Base-by-base conservation (phyloP, 2,329 filamentous ascomycete genomes). In the Tolypocladium nubicola region DNA sequence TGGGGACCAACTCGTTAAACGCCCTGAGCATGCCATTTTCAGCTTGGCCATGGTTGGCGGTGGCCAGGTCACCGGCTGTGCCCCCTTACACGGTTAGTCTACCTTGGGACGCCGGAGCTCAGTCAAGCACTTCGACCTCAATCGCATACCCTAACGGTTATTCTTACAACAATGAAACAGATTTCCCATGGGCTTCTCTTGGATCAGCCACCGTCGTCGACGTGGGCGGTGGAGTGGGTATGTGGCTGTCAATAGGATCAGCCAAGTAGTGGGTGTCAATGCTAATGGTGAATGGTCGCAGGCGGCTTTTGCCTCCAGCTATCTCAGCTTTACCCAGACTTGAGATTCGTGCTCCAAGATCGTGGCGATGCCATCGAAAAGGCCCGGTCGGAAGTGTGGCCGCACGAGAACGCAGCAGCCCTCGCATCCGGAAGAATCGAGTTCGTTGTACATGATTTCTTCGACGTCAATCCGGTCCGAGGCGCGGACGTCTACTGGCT, bases 301-400 rank as follows among this genome's bases (percentile, higher is more conserved):
- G 69, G 70, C 60, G 63, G 63, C 19, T 71, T 72, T 58, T 63
- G 59, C 37, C 61, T 71, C 33, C 69, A 70, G 55, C 47, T 58
- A 33, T 49, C 52, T 21, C 52, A 33, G 30, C 47, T 69, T 3
- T 72, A 71, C 53, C 68, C 69, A 1, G 55, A 67, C 4, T 63
- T 74, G 8, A 69, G 65, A 0, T 67, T 73, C 39, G 62, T 74
- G 11, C 58, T 75, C 4, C 67, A 75, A 57, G 73, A 75, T 58
- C 67, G 71, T 0, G 59, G 60, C 0, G 59, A 62, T 1, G 66
- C 66, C 2, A 39, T 73, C 7, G 59, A 59, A 8, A 63, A 66
- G 58, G 66, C 57, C 19, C 39, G 65, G 52, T 52, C 57, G 6
- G 60, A 65, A n/a, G 59, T 71, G 5, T 71, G 67, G 65, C 68